phyloP scores from a whole-genome alignment of 495 filamentous ascomycete species.

The Aspergillus mulundensis region DNA sequence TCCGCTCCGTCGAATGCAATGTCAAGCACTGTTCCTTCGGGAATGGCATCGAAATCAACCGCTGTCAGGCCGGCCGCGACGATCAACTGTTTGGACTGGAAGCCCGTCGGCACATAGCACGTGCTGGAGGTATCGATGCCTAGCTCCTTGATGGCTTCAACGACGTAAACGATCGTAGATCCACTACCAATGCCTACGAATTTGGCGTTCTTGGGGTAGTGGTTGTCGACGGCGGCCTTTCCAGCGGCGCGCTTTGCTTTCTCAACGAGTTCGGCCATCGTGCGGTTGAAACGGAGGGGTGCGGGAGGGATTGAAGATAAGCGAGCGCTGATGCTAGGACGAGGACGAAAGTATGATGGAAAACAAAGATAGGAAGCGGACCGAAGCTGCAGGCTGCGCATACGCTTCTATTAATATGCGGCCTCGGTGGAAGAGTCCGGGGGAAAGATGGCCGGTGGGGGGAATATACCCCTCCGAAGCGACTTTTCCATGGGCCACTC shows the following conservation, averaged over 20 bases:
- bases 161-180: constrained; percentile 90
- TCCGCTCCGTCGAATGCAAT: constrained; percentile 94
- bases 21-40: constrained; percentile 60
- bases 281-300: constrained; percentile 25
- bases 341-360: constrained; percentile 14
- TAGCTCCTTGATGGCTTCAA: constrained; percentile 82
- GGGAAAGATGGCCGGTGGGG: constrained; percentile 12
- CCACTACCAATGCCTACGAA: constrained; percentile 92
- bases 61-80: constrained; percentile 68
- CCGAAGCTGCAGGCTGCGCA: constrained; percentile 15
- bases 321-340: constrained; percentile 7
- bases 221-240: constrained; percentile 73
- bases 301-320: constrained; percentile 6
- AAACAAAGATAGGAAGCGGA: constrained; percentile 5
- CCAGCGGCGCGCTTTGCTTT: constrained; percentile 81
- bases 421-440: constrained; percentile 6
- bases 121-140: constrained; percentile 57
- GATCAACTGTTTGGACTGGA: constrained; percentile 83
- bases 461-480: constrained; percentile 5
- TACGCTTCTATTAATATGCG: constrained; percentile 9
- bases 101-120: constrained; percentile 86
- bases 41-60: constrained; percentile 69
- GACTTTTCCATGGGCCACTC: constrained; percentile 15
- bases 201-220: constrained; percentile 67
- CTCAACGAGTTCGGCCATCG: constrained; percentile 57